Base-by-base conservation (phyloP, 2,329 filamentous ascomycete species). In the Clonostachys chloroleuca region DNA sequence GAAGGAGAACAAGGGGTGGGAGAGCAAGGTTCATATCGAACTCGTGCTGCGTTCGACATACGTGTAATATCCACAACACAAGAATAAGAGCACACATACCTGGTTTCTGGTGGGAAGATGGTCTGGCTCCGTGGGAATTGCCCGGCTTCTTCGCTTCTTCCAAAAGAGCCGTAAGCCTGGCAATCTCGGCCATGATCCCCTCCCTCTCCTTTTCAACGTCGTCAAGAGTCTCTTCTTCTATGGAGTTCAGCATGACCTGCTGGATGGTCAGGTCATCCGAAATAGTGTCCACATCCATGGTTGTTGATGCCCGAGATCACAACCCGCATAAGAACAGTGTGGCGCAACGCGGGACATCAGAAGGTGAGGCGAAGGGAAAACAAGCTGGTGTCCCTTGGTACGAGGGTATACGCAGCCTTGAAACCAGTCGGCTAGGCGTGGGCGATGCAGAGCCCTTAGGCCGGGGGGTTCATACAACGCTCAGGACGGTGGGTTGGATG, bases 241-340 rank as follows among this genome's bases (percentile, higher is more conserved):
- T 63, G 3, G 73, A 76, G 8, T 56, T 52, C 4, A 77, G 59
- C 17, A 77, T 63, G 44, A 70, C 68, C 42, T 60, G 60, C 49
- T 74, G 67, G 17, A 74, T 61, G 34, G 54, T 60, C 50, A 77
- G 56, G 47, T 76, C 72, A 43, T 73, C 68, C 16, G 52, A 52
- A 17, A 75, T 53, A 8, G 47, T 14, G 7, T 42, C 43, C 12
- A 44, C n/a, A 16, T 36, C 42, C 13, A 30, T 30, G 24, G 24
- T 30, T 30, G 3, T 60, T 54, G 16, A 62, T 43, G 10, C 24
- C 24, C 24, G 24, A 30, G 24, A 30, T 30, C 24, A 30, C 24
- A 30, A 30, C 24, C 24, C 2, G 24, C 24, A 30, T 30, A 30
- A 30, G 24, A 30, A 30, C 24, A 30, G 24, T 30, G 24, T 30